Evolutionary conservation across 441 rosid species (phyloP).

Genomic region (Pelargonium myrrhifolium): DNA sequence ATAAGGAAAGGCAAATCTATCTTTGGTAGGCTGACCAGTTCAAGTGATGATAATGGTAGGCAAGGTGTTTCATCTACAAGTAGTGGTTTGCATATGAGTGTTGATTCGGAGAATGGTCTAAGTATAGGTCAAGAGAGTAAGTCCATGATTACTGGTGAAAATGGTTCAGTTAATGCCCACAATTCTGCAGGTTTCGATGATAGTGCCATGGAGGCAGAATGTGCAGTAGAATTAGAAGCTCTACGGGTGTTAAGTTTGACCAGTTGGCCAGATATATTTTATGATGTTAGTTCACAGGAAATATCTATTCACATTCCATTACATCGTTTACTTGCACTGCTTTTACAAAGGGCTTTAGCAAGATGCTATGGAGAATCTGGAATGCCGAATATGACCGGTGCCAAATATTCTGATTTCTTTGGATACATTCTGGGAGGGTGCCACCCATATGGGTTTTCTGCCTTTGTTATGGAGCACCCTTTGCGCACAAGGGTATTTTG

Average conservation of each 20-base stretch:
- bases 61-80: constrained; percentile 28
- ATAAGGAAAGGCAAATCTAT: constrained; percentile 48
- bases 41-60: constrained; percentile 39
- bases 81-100: constrained; percentile 28
- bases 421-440: constrained; percentile 48
- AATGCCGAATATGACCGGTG: constrained; percentile 20
- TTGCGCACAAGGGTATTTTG: constrained; percentile 85
- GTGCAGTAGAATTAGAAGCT: constrained; percentile 28
- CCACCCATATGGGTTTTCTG: constrained; percentile 79
- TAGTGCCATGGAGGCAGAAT: constrained; percentile 34
- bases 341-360: constrained; percentile 64
- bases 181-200: constrained; percentile 30
- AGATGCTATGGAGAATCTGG: constrained; percentile 57
- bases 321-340: constrained; percentile 78
- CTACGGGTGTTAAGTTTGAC: constrained; percentile 41
- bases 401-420: constrained; percentile 51
- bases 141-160: constrained; percentile 25
- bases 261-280: constrained; percentile 64
- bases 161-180: constrained; percentile 22
- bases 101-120: constrained; percentile 36
- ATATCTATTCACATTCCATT: constrained; percentile 82
- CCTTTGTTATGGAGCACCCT: constrained; percentile 87
- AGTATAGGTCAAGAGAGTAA: constrained; percentile 28
- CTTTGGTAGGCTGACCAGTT: constrained; percentile 46
- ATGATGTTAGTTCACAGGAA: constrained; percentile 80